phyloP scores from a whole-genome alignment of 805 yeast genomes.

The Wickerhamiella galacta region DNA sequence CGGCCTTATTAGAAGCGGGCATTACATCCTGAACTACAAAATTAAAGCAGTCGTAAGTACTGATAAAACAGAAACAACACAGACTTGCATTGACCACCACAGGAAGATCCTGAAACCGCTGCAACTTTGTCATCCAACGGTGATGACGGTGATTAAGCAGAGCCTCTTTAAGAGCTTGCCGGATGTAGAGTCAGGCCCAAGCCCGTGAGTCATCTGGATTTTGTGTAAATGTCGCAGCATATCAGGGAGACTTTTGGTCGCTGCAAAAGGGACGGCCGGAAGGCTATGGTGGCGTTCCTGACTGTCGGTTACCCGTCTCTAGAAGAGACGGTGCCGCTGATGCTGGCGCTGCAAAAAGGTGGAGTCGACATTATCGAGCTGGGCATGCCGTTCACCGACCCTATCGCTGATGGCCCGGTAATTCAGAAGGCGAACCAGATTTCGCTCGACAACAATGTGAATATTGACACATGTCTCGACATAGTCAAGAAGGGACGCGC shows the following conservation, averaged over 20 bases:
- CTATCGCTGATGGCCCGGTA: conserved; percentile 97
- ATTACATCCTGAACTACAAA: no score
- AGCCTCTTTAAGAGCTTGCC: no score
- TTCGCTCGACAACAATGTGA: conserved; percentile 75
- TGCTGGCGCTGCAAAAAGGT: conserved; percentile 81
- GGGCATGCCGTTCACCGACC: conserved; percentile 94
- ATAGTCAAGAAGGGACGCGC: conserved; percentile 59
- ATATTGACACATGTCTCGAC: conserved; percentile 47
- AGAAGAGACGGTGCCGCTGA: conserved; percentile 73
- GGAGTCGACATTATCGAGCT: conserved; percentile 92
- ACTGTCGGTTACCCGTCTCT: conserved; percentile 89
- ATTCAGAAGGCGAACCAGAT: conserved; percentile 67
- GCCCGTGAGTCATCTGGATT: no score
- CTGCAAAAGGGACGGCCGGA: conserved; percentile 50
- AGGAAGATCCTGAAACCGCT: no score
- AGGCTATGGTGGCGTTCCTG: conserved; percentile 78
- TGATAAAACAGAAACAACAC: no score
- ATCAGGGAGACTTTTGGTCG: conserved; percentile 42
- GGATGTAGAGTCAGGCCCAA: no score
- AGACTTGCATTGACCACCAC: no score
- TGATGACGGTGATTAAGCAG: no score
- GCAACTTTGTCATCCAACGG: no score
- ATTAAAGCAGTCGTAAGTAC: no score
- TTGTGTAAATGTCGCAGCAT: conserved; percentile 34
- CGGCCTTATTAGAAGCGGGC: no score